These are phyloP conservation scores for Elsinoe ampelina DNA, from an alignment of 2,329 filamentous ascomycete genomes.

Conservation along the genomic window DNA sequence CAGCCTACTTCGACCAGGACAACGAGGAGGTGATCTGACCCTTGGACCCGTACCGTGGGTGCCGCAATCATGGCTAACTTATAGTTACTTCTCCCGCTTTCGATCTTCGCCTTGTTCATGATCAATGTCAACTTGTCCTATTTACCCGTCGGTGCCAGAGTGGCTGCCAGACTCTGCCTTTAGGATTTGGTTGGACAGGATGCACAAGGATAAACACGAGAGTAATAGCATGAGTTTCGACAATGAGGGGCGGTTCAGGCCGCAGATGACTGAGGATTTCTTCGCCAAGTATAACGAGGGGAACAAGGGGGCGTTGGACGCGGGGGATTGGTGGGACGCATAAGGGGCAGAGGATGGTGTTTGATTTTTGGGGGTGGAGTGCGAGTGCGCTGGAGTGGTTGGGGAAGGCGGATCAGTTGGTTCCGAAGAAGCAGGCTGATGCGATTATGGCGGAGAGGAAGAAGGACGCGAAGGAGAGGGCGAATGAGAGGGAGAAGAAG, in stretches of 20 bases:
- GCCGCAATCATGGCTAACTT: slow-evolving; percentile 38
- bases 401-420: no score
- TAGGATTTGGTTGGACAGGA: slow-evolving; percentile 32
- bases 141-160: slow-evolving; percentile 33
- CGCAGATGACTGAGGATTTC: slow-evolving; percentile 40
- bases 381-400: slow-evolving; percentile 40
- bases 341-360: slow-evolving; percentile 33
- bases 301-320: slow-evolving; percentile 31
- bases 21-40: slow-evolving; percentile 46
- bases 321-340: slow-evolving; percentile 32
- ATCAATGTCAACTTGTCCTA: slow-evolving; percentile 45
- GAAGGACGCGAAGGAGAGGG: slow-evolving; percentile 35
- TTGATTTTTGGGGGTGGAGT: slow-evolving; percentile 40
- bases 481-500: no score
- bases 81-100: slow-evolving; percentile 36
- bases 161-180: slow-evolving; percentile 39
- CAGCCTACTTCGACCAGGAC: slow-evolving; percentile 44
- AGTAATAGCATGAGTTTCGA: slow-evolving; percentile 37
- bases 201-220: slow-evolving; percentile 38
- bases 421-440: no score
- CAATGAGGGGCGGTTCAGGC: slow-evolving; percentile 37
- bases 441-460: slow-evolving; percentile 49
- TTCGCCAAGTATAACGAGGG: slow-evolving; percentile 38
- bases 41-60: slow-evolving; percentile 41
- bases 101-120: slow-evolving; percentile 36